Base-by-base conservation (phyloP, 2,329 filamentous ascomycete genomes). In the Blastomyces parvus region DNA sequence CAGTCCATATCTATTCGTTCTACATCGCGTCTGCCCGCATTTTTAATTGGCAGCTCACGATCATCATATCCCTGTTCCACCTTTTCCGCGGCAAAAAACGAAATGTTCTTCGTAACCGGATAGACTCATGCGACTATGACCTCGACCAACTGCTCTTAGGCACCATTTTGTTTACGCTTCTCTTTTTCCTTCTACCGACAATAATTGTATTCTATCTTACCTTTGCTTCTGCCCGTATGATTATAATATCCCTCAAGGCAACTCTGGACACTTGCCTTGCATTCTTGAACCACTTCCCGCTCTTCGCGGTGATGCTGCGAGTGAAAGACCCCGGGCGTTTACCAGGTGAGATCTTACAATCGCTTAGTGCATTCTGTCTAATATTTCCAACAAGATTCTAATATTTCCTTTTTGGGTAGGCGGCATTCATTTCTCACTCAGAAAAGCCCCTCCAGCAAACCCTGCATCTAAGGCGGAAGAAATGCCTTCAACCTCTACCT, bases 71-170 rank as follows among this genome's bases (percentile, higher is more conserved):
- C 13, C 86, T 99, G n/a, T 99, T 99, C 76, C 95, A 99, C 74
- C 86, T 99, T 11, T 99, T 99, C 74, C 90, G 93, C 40, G 95
- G 94, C 64, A 97, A 97, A 80, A 99, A 99, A 76, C 89, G 96
- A 73, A 99, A 99, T 69, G 88, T 99, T 19, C 84, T 99, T 27
- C 89, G 95, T 66, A 96, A 97, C 72, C 91, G 94, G 77, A 97
- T 99, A 71, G 94, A 99, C 74, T 96, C 92, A 57, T 99, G 94
- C 81, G 94, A 97, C 78, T 99, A 99, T 77, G 94, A 97, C 73
- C 84, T 99, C 30, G 94, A 99, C 73, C 95, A 99, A 77, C 84
- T 99, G 3, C 86, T 99, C 7, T 87, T 99, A 8, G 94, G 94
- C 65, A 99, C 94, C 0, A 97, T 99, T 64, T 81, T 99, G 25